phyloP scores from a whole-genome alignment of 805 yeast genomes.

The Kodamaea lidongshanica region DNA sequence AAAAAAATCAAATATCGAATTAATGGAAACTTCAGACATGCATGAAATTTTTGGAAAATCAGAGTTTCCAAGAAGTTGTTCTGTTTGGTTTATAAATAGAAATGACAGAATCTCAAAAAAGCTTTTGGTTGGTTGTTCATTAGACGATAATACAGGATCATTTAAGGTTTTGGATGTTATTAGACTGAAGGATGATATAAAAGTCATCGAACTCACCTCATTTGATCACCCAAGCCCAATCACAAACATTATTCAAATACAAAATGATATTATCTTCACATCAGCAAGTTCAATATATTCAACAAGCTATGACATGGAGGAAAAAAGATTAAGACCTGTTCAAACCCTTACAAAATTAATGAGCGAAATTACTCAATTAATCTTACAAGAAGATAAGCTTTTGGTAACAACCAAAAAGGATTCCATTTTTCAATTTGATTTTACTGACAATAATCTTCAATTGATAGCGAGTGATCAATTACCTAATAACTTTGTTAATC shows the following conservation, averaged over 20 bases:
- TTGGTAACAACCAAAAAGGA: slow-evolving; percentile 30
- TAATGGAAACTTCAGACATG: slow-evolving; percentile 7
- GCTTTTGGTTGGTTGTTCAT: slow-evolving; percentile 25
- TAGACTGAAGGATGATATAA: slow-evolving; percentile 16
- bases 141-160: slow-evolving; percentile 17
- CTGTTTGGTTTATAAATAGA: slow-evolving; percentile 31
- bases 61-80: slow-evolving; percentile 28
- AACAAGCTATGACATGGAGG: slow-evolving; percentile 29
- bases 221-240: slow-evolving; percentile 29
- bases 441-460: slow-evolving; percentile 8
- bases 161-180: slow-evolving; percentile 32
- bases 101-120: slow-evolving; percentile 29
- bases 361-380: slow-evolving; percentile 25
- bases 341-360: slow-evolving; percentile 19
- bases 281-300: slow-evolving; percentile 24
- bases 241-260: slow-evolving; percentile 29
- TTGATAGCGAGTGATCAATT: slow-evolving; percentile 26
- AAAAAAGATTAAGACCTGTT: slow-evolving; percentile 27
- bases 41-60: slow-evolving; percentile 19
- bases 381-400: slow-evolving; percentile 14
- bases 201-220: slow-evolving; percentile 26
- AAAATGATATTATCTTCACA: slow-evolving; percentile 27
- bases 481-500: slow-evolving; percentile 30
- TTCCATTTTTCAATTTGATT: slow-evolving; percentile 27
- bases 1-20: slow-evolving; percentile 10